Evolutionary conservation across 192 early-diverging fungal species (phyloP).

Genomic region (Umbelopsis sp.): DNA sequence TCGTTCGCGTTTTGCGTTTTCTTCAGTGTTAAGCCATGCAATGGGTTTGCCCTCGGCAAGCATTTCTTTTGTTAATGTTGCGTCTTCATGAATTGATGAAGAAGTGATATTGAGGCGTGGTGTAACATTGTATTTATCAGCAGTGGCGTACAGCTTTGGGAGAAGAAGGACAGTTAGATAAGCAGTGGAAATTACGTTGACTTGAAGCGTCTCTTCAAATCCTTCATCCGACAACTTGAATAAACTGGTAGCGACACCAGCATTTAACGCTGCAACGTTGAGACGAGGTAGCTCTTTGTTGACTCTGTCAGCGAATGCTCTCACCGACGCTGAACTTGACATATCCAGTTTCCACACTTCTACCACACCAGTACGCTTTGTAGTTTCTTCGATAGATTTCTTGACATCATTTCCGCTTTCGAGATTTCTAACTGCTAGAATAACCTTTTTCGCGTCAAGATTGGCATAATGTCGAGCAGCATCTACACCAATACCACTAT

Average conservation of each 20-base stretch:
- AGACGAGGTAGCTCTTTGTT: background rate
- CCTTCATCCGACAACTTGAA: background rate
- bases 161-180: background rate
- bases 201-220: background rate
- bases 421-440: background rate
- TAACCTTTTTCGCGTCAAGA: background rate
- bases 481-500: background rate
- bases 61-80: background rate
- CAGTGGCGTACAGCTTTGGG: background rate
- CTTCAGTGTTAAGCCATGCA: background rate
- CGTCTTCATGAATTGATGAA: background rate
- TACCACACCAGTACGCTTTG: background rate
- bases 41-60: background rate
- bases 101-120: background rate
- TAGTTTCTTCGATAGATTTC: background rate
- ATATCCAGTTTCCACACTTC: slow-evolving; percentile 1
- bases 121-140: background rate
- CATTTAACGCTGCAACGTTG: background rate
- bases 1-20: background rate
- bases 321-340: background rate
- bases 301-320: background rate
- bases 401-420: background rate
- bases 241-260: background rate
- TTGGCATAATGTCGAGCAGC: background rate
- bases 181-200: slow-evolving; percentile 1